These are phyloP conservation scores for Globisporangium splendens DNA, from an alignment of 352 stramenopile species.

Conservation along the genomic window DNA sequence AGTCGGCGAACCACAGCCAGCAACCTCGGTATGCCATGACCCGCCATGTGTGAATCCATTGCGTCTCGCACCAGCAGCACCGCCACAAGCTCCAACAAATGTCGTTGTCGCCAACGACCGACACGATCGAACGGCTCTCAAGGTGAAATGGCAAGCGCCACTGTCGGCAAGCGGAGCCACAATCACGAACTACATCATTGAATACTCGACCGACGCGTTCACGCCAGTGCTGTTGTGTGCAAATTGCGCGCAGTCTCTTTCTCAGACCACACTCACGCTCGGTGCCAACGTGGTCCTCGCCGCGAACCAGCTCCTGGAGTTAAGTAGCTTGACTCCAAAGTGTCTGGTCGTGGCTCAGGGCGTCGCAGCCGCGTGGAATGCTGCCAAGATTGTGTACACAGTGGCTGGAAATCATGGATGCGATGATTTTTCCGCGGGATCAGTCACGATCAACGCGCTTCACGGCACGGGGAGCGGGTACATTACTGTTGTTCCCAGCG, in stretches of 20 bases:
- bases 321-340: conserved; percentile 37
- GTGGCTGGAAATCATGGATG: conserved; percentile 55
- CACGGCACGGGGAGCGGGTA: conserved; percentile 48
- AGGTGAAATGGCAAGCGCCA: conserved; percentile 83
- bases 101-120: conserved; percentile 84
- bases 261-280: conserved; percentile 32
- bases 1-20: conserved; percentile 43
- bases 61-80: conserved; percentile 50
- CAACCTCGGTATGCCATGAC: conserved; percentile 50
- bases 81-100: conserved; percentile 62
- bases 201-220: conserved; percentile 76
- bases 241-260: conserved; percentile 44
- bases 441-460: conserved; percentile 37
- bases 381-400: conserved; percentile 34
- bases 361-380: conserved; percentile 35
- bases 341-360: conserved; percentile 52
- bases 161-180: conserved; percentile 57
- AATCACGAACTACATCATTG: conserved; percentile 77
- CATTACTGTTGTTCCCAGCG: conserved; percentile 20
- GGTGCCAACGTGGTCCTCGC: conserved; percentile 24
- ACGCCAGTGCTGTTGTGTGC: conserved; percentile 32
- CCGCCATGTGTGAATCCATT: conserved; percentile 40
- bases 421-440: conserved; percentile 39
- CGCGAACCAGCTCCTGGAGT: conserved; percentile 33
- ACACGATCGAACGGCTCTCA: conserved; percentile 68